Conservation (phyloP, 148 eudicot species). For the Camellia sinensis region DNA sequence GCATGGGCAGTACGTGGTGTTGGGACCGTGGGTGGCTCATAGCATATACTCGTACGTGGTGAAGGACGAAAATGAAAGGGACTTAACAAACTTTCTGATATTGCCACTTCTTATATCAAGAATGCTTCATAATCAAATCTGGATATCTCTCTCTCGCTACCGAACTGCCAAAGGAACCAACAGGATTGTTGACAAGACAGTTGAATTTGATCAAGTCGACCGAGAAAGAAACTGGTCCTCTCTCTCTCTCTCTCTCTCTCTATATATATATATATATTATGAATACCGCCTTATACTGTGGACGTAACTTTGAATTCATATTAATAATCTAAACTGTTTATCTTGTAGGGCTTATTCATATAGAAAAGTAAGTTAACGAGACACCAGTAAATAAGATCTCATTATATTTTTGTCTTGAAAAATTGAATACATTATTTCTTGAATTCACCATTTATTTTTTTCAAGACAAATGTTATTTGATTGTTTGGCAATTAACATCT, state of each 20-base stretch:
- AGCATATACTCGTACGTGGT: constrained; percentile 28
- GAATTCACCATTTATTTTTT: no score
- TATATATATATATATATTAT: neutral
- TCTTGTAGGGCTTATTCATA: no score
- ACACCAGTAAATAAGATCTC: no score
- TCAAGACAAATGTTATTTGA: no score
- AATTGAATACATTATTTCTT: no score
- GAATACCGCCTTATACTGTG: no score
- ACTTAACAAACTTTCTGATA: constrained; percentile 18
- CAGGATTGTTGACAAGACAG: constrained; percentile 42
- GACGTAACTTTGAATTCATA: no score
- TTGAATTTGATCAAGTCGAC: constrained; percentile 52
- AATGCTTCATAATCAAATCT: constrained; percentile 46
- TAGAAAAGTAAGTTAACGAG: no score
- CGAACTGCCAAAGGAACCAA: constrained; percentile 40
- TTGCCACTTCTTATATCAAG: constrained; percentile 32
- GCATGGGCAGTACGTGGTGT: constrained; percentile 22
- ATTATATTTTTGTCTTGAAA: no score
- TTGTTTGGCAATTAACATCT: no score
- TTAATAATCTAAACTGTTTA: no score
- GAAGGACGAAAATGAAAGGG: constrained; percentile 29
- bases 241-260: neutral
- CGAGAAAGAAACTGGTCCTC: constrained; percentile 38
- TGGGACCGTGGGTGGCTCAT: constrained; percentile 42
- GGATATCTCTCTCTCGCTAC: constrained; percentile 41